Evolutionary conservation across 441 rosid genomes (phyloP), one percentile per base, ranked within the genome.

Genomic region (Kokia cookei): DNA sequence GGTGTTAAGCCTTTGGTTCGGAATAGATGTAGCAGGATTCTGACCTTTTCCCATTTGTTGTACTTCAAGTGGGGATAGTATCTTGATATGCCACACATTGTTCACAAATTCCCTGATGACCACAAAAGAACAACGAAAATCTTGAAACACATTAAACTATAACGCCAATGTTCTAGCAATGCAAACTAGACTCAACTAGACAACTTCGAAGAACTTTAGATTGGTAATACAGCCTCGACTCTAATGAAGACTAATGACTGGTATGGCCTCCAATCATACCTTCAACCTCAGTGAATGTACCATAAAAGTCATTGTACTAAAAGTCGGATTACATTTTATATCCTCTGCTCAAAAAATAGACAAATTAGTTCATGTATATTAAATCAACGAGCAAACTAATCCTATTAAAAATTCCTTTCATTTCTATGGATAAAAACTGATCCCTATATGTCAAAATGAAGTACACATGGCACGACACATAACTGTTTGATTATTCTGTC

Each of bases 11-110:
- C 86, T 87, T 82, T 86, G 96, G 78, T 80, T 83, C 22, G 94
- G 95, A 12, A 84, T 87, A 3, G 92, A 86, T 24, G 84, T 82
- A 71, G 90, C 87, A 78, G 90, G 97, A 84, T 86, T 91, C 24
- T 86, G 80, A 61, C 95, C 84, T 78, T 87, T 96, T 10, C 98
- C 99, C 99, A 93, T 96, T 78, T 89, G 91, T 69, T 91, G 95
- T 79, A 96, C 91, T 83, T 96, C 99, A 70, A 85, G 90, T 9
- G 94, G 96, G 57, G 99, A 96, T 9, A 96, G 86, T 78, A 96
- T 92, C 80, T 92, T 96, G 57, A 96, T 96, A 80, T 91, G 90
- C 97, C 95, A 90, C 78, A 96, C 98, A 3, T 89, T 92, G 84
- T 89, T 96, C 54, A 93, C 98, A 72, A 96, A 96, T 78, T 90